Percentiles rank a stretch among this genome's conserved stretches.
Conservation (phyloP, 306 rosid genomes). For the Mimosa pudica region DNA sequence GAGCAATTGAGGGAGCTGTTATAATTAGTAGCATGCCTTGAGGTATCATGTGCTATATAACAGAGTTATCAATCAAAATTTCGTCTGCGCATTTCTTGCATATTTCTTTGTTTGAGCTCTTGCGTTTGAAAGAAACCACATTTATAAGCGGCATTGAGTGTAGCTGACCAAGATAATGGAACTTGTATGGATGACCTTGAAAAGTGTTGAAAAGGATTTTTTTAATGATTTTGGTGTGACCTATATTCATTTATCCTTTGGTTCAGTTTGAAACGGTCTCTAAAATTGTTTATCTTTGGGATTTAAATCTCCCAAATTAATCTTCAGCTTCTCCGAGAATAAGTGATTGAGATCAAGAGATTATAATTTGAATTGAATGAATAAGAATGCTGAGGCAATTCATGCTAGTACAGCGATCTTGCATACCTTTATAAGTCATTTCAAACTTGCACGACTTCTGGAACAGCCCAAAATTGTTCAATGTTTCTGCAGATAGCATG, state of each 20-base stretch:
- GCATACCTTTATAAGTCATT: not conserved
- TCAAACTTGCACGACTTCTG: not conserved
- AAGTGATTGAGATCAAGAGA: not conserved
- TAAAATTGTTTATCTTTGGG: not conserved
- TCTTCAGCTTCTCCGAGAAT: not conserved
- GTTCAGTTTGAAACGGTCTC: not conserved
- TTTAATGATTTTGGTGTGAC: not conserved
- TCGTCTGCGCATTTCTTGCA: too few species aligned
- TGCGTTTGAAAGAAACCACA: too few species aligned
- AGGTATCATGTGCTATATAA: not conserved
- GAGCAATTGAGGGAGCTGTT: not conserved
- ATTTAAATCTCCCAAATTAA: not conserved
- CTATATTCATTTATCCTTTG: not conserved
- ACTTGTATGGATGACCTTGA: conserved; percentile 12
- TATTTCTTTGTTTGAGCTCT: too few species aligned
- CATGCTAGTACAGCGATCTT: not conserved
- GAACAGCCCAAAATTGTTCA: not conserved
- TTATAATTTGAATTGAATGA: conserved; percentile 2
- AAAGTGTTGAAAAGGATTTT: not conserved
- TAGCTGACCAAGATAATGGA: not conserved
- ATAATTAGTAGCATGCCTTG: not conserved
- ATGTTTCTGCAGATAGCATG: not conserved
- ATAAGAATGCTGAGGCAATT: conserved; percentile 1
- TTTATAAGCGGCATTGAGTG: not conserved
- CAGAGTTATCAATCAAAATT: not conserved